Conservation (phyloP, 2,329 filamentous ascomycete species). For the Rhynchosporium secalis region DNA sequence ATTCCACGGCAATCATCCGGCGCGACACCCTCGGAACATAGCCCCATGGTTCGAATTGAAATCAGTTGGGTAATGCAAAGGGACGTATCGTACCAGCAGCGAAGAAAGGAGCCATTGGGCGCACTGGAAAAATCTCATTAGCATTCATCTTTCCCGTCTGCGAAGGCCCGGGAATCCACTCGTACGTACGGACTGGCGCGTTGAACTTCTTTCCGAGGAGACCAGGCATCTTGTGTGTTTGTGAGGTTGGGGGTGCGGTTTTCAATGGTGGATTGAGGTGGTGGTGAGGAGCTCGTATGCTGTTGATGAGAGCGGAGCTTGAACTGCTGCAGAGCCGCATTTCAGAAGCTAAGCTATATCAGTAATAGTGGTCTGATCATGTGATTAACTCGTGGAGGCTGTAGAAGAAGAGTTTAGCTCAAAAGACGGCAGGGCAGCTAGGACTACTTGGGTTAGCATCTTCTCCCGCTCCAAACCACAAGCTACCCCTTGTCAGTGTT, state of each 20-base stretch:
- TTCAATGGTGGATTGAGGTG: constrained; percentile 22
- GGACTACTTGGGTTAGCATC: not conserved
- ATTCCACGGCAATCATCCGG: not conserved
- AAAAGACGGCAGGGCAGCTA: no score
- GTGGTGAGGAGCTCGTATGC: constrained; percentile 16
- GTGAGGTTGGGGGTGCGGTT: constrained; percentile 41
- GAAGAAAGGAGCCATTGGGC: constrained; percentile 92
- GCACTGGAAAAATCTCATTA: constrained; percentile 57
- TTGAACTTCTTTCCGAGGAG: constrained; percentile 85
- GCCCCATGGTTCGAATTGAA: not conserved
- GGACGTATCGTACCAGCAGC: constrained; percentile 74
- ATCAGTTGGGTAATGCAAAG: not conserved
- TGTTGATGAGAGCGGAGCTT: constrained; percentile 22
- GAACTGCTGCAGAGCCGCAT: constrained; percentile 20
- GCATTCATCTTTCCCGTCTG: constrained; percentile 25
- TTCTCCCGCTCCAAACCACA: not conserved
- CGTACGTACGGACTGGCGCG: constrained; percentile 69
- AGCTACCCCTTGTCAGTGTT: constrained; percentile 3
- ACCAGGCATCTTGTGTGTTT: constrained; percentile 61
- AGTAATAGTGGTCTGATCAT: not conserved
- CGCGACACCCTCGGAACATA: not conserved
- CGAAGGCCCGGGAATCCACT: constrained; percentile 11
- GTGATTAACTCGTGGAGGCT: not conserved
- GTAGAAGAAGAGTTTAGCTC: not conserved
- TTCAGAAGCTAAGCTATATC: not conserved